Conservation (phyloP, 768 basidiomycete genomes). For the Kwoniella europaea region DNA sequence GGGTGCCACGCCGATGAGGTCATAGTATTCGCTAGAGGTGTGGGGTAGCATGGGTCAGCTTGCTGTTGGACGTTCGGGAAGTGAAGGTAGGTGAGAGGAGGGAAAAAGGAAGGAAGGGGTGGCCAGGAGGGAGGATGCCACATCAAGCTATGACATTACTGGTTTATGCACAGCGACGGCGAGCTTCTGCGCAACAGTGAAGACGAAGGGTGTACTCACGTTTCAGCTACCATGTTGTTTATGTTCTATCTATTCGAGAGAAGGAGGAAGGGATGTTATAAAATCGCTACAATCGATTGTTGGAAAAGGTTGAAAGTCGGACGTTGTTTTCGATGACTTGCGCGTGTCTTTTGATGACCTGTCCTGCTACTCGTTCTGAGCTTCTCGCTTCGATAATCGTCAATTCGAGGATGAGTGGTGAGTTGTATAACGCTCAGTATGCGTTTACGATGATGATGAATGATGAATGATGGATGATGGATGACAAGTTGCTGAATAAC, state of each 20-base stretch:
- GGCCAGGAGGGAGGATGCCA: background rate
- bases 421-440: conserved; percentile 16
- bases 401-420: conserved; percentile 14
- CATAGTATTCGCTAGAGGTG: conserved; percentile 60
- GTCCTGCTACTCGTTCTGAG: background rate
- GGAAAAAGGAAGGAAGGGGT: background rate
- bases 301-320: conserved; percentile 2
- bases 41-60: background rate
- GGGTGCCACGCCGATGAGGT: conserved; percentile 83
- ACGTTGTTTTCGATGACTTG: background rate
- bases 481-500: conserved; percentile 1
- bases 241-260: background rate
- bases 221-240: conserved; percentile 51
- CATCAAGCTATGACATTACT: background rate
- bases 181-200: no score
- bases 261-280: conserved; percentile 2
- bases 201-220: no score
- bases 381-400: background rate
- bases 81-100: background rate
- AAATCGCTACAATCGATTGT: conserved; percentile 23
- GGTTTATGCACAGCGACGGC: no score
- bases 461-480: background rate
- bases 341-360: background rate
- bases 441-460: conserved; percentile 13
- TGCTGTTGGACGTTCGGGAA: background rate